Evolutionary conservation across 768 basidiomycete species (phyloP).

Genomic region (Psilocybe sp.): DNA sequence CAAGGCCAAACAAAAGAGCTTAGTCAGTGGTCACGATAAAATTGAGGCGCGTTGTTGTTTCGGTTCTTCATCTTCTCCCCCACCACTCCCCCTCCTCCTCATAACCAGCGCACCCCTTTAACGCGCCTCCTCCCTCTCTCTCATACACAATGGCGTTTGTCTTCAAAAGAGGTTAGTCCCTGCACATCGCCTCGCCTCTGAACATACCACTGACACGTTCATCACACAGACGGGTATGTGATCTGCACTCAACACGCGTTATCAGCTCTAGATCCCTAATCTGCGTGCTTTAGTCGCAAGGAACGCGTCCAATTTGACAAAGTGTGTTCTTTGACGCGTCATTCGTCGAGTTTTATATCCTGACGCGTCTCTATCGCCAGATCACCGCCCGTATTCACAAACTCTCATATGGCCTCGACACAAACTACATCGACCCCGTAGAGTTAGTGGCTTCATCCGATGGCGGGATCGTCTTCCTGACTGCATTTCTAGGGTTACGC

Average conservation of each 20-base stretch:
- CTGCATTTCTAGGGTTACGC: slow-evolving; percentile 60
- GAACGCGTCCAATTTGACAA: slow-evolving; percentile 94
- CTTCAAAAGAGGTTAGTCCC: slow-evolving; percentile 35
- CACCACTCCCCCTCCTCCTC: slow-evolving; percentile 10
- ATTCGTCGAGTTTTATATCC: slow-evolving; percentile 9
- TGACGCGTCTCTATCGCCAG: slow-evolving; percentile 32
- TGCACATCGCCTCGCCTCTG: not conserved
- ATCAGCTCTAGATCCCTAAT: slow-evolving; percentile 16
- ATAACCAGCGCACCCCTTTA: not conserved
- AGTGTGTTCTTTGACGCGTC: slow-evolving; percentile 37
- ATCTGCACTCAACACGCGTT: slow-evolving; percentile 36
- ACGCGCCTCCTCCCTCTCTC: not conserved
- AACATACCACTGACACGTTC: slow-evolving; percentile 7
- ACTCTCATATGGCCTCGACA: slow-evolving; percentile 94
- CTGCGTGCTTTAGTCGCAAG: slow-evolving; percentile 57
- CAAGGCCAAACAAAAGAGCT: slow-evolving; percentile 23
- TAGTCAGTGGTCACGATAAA: slow-evolving; percentile 31
- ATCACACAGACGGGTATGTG: slow-evolving; percentile 44
- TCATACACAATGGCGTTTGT: slow-evolving; percentile 30
- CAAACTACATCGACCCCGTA: slow-evolving; percentile 88
- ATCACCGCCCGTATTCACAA: slow-evolving; percentile 86
- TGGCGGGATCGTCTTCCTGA: not conserved
- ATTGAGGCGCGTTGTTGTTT: slow-evolving; percentile 22
- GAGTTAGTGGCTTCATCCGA: slow-evolving; percentile 53
- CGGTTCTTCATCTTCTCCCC: slow-evolving; percentile 19